Base-by-base conservation (phyloP, 2,329 filamentous ascomycete species). In the Capronia coronata region DNA sequence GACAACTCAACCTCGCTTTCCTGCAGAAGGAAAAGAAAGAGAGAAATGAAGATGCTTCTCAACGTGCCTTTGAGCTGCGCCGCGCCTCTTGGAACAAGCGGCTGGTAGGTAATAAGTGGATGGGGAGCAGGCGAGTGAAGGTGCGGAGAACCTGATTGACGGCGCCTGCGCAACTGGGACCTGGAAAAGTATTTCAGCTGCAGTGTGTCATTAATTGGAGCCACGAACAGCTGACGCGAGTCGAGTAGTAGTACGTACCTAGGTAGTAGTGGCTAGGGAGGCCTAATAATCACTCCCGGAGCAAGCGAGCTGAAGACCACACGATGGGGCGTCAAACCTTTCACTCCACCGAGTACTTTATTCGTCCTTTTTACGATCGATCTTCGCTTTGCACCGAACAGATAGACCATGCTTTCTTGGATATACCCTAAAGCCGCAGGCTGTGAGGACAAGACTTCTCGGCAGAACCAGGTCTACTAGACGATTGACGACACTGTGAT, bases 401-500 rank as follows among this genome's bases (percentile, higher is more conserved):
- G 23, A 13, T 14, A 34, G 14, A 34, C 10, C n/a, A n/a, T n/a
- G n/a, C n/a, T n/a, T n/a, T n/a, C n/a, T n/a, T n/a, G 23, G 23
- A 27, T 10, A 5, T 27, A 10, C 5, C 5, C 23, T 27, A 27
- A 10, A 5, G 23, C 5, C 23, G 23, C 23, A 27, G 23, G 23
- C 10, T 27, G 23, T 27, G 23, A n/a, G n/a, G n/a, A n/a, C n/a
- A n/a, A n/a, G n/a, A n/a, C n/a, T n/a, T n/a, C n/a, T 47, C 44
- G 40, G 44, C 44, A 47, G 44, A 22, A 47, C 44, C 34, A 14
- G 39, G 39, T 25, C n/a, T 18, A 38, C 35, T n/a, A 18, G 35
- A 14, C 4, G 35, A 18, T 35, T 3, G 13, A 32, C 11, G 3
- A 32, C 6, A 6, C 29, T 32, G 29, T 8, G 19, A 22, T 14